phyloP scores from a whole-genome alignment of 2,329 filamentous ascomycete species.

The Bipolaris gigantea region DNA sequence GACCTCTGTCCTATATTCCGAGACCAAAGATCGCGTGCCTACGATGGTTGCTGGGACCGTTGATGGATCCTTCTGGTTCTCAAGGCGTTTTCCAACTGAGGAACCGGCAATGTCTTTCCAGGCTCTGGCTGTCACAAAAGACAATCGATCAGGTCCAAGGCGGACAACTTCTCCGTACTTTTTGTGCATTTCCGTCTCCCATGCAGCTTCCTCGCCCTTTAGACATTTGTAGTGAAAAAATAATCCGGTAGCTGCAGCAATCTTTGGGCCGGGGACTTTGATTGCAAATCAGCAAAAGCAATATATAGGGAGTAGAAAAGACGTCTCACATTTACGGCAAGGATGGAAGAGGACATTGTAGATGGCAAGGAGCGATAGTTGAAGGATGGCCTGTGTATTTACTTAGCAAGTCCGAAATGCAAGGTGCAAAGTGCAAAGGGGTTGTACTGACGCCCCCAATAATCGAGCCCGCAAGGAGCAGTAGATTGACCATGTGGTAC shows the following conservation, averaged over 20 bases:
- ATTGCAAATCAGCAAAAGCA: not conserved
- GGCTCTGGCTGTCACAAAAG: conserved; percentile 4
- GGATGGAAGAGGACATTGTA: conserved; percentile 7
- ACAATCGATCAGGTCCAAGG: conserved; percentile 9
- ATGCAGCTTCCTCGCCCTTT: not conserved
- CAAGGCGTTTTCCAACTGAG: not conserved
- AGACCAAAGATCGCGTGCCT: not conserved
- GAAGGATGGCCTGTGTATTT: not conserved
- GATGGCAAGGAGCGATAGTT: not conserved
- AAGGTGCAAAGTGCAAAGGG: too few species aligned
- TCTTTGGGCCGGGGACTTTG: not conserved
- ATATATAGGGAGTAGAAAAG: not conserved
- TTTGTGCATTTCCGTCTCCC: not conserved
- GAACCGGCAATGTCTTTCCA: conserved; percentile 13
- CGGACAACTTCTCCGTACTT: conserved; percentile 16
- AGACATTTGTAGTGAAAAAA: not conserved
- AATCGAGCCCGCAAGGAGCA: too few species aligned
- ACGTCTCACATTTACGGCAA: not conserved
- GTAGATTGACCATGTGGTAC: too few species aligned
- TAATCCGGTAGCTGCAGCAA: not conserved
- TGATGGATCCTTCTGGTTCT: not conserved
- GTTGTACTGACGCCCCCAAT: too few species aligned
- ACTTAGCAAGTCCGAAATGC: too few species aligned
- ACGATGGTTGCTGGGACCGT: not conserved
- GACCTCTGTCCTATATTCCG: not conserved